phyloP scores from a whole-genome alignment of 148 eudicot species.

The Silene conica region DNA sequence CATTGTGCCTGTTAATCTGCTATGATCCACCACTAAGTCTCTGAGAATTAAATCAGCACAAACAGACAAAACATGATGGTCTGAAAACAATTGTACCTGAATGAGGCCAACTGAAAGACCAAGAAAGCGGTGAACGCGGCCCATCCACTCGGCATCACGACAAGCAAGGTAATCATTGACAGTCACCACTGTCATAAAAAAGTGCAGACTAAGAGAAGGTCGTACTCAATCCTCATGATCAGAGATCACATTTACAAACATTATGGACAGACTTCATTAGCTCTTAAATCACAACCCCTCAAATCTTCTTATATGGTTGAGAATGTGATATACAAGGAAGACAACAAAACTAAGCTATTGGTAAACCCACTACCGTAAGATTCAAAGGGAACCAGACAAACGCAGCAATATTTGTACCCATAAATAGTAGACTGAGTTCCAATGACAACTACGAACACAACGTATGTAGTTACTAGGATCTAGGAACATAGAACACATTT shows the following conservation, averaged over 20 bases:
- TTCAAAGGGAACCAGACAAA: background rate
- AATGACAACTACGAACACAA: background rate
- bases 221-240: background rate
- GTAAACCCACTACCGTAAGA: background rate
- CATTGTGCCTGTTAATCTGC: background rate
- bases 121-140: constrained; percentile 92
- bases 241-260: background rate
- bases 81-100: constrained; percentile 48
- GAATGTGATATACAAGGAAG: background rate
- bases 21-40: constrained; percentile 9
- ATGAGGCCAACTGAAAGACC: constrained; percentile 99
- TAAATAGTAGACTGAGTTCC: constrained; percentile 2
- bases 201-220: constrained; percentile 7
- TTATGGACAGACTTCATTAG: background rate
- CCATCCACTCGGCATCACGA: constrained; percentile 99
- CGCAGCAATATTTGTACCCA: background rate
- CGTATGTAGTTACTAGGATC: background rate
- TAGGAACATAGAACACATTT: background rate
- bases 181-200: constrained; percentile 68
- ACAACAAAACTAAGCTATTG: background rate
- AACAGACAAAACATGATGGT: constrained; percentile 1
- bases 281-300: background rate
- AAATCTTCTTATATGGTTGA: background rate
- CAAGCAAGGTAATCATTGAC: constrained; percentile 98
- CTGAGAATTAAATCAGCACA: background rate